Percentiles rank a stretch among this genome's conserved stretches.
Evolutionary conservation across 225 moss, liverwort and hornwort genomes (phyloP).

Genomic region (Straminergon stramineum): DNA sequence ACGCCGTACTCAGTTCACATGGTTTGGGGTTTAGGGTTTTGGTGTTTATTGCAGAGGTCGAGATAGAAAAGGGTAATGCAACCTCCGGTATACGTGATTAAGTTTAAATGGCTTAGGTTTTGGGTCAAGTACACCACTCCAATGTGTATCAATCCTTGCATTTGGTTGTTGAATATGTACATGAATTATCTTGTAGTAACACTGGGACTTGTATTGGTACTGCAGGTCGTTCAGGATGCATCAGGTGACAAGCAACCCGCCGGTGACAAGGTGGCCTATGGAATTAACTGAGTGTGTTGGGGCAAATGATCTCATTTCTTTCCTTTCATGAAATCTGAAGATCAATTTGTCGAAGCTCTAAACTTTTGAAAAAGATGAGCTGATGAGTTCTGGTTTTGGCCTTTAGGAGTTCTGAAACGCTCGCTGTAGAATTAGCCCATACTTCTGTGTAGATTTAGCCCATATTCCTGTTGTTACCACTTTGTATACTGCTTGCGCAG

Average conservation of each 20-base stretch:
- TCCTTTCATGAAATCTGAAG: not conserved
- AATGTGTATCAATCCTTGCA: not conserved
- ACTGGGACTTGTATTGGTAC: not conserved
- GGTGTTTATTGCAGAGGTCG: not conserved
- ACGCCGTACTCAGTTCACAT: not conserved
- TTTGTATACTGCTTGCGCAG: not conserved
- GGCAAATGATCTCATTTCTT: not conserved
- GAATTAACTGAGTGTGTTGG: not conserved
- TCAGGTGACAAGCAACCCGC: not conserved
- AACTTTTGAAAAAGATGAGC: not conserved
- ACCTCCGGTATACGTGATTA: not conserved
- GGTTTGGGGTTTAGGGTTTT: not conserved
- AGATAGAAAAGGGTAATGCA: not conserved
- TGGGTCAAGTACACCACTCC: not conserved
- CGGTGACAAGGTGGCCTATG: not conserved
- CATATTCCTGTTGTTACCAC: not conserved
- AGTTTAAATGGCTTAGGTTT: not conserved
- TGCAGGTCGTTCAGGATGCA: not conserved
- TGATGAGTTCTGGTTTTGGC: not conserved
- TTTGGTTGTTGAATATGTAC: not conserved
- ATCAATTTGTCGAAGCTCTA: not conserved
- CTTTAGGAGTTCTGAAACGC: not conserved
- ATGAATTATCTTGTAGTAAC: not conserved
- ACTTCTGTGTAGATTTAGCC: not conserved
- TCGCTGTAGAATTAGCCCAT: not conserved